Conservation (phyloP, 352 stramenopile species). For the Plasmopara viticola region DNA sequence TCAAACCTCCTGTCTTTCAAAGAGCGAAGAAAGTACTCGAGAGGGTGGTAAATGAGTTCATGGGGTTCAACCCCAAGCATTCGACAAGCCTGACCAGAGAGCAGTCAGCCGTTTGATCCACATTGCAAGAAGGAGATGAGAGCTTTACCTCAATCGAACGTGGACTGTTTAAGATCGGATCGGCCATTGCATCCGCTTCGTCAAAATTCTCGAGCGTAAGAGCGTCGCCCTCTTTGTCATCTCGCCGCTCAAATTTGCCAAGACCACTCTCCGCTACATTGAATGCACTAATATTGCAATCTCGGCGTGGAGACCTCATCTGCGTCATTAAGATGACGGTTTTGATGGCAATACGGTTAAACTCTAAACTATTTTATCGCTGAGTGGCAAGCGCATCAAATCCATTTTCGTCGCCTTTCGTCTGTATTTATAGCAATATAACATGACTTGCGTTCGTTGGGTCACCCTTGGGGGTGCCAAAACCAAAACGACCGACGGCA, state of each 20-base stretch:
- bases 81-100: constrained; percentile 37
- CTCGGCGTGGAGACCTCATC: constrained; percentile 12
- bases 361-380: no score
- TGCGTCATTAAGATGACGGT: background rate
- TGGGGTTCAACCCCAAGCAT: constrained; percentile 68
- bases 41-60: constrained; percentile 48
- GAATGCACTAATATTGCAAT: constrained; percentile 5
- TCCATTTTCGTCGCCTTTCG: constrained; percentile 16
- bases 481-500: constrained; percentile 15
- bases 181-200: constrained; percentile 24
- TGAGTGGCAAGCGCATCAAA: constrained; percentile 10
- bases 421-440: constrained; percentile 26
- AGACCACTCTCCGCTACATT: constrained; percentile 1
- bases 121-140: background rate
- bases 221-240: constrained; percentile 9
- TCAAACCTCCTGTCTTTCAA: constrained; percentile 14
- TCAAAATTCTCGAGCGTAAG: constrained; percentile 69
- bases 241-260: background rate
- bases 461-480: constrained; percentile 8
- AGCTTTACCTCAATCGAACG: constrained; percentile 41
- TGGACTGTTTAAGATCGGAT: constrained; percentile 54
- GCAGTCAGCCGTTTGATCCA: background rate
- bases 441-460: constrained; percentile 14
- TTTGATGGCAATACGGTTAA: background rate
- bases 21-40: constrained; percentile 51